phyloP scores from a whole-genome alignment of 2,329 filamentous ascomycete species.

The Penicillium sp. region DNA sequence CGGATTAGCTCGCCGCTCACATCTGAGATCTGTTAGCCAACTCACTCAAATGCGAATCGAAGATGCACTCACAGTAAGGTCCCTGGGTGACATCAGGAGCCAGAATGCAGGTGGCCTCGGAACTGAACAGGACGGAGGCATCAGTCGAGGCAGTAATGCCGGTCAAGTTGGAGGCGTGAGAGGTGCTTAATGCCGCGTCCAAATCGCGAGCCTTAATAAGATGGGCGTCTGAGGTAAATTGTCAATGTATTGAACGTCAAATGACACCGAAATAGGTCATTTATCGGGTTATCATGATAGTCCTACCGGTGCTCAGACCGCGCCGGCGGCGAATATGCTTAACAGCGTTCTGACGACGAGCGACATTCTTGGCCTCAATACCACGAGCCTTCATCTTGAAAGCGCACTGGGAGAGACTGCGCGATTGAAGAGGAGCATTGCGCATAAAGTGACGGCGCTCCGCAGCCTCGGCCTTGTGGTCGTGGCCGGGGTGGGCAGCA shows the following conservation, averaged over 20 bases:
- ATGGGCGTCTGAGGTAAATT: slow-evolving; percentile 13
- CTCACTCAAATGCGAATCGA: too few species aligned
- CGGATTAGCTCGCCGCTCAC: slow-evolving; percentile 44
- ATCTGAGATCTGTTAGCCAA: slow-evolving; percentile 20
- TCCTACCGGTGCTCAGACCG: slow-evolving; percentile 32
- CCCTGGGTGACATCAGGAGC: slow-evolving; percentile 58
- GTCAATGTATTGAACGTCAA: background rate
- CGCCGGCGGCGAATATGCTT: slow-evolving; percentile 48
- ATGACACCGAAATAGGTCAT: background rate
- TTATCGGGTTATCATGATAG: too few species aligned
- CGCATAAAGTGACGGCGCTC: slow-evolving; percentile 53
- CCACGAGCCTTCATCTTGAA: slow-evolving; percentile 52
- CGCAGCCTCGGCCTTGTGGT: slow-evolving; percentile 51
- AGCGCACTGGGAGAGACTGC: slow-evolving; percentile 52
- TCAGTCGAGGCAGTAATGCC: slow-evolving; percentile 26
- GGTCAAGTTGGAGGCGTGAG: slow-evolving; percentile 43
- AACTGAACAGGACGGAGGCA: slow-evolving; percentile 32
- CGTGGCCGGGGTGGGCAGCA: slow-evolving; percentile 54
- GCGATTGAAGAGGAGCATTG: slow-evolving; percentile 40
- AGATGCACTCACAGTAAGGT: slow-evolving; percentile 50
- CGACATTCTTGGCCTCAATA: slow-evolving; percentile 47
- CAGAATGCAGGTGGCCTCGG: slow-evolving; percentile 49
- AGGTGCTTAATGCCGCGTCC: slow-evolving; percentile 36
- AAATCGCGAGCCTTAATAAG: slow-evolving; percentile 39
- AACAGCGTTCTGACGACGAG: slow-evolving; percentile 48